Evolutionary conservation across 164 flowering plant genomes (phyloP), one percentile per base, ranked within the genome.

Genomic region (Stephania yunnanensis): DNA sequence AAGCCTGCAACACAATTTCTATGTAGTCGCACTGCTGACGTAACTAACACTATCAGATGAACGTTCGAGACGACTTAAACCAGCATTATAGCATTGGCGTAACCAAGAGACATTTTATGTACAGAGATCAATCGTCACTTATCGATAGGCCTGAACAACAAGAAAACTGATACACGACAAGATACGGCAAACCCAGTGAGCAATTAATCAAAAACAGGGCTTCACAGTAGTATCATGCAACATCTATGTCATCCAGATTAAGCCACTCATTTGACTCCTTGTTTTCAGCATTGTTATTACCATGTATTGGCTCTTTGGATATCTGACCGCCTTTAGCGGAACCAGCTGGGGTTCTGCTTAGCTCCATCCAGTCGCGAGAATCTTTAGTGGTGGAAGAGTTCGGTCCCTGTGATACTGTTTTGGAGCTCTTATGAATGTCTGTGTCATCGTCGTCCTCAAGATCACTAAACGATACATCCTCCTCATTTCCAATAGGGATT

Each of bases 401-500:
- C 19, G 93, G 85, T 63, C 79, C 73, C 64, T 86, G 73, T 44
- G 84, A 78, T 7, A 50, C 80, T 71, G 85, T 87, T 77, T 86
- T 90, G 63, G 85, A 78, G 79, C 75, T 86, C 7, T 81, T 5
- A 30, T 86, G 83, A 1, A 73, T 80, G 53, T 45, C 76, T 55
- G 72, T 71, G 71, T 87, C 86, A 48, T 80, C 92, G 75, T 93
- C 95, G 11, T 92, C 94, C 80, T 95, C 99, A 55, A 95, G 96
- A 82, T 95, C 99, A 84, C 98, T 95, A 78, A 95, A 95, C 20
- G 99, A 92, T 7, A 95, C 88, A 75, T 92, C 98, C 52, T 95
- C 99, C 15, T 87, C 99, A 77, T 87, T 84, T 15, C 83, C 89
- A 6, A 87, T 17, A 29, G 80, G 81, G 66, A 84, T 73, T 6